Evolutionary conservation across 768 basidiomycete genomes (phyloP).

Genomic region (Boletus reticulatus): DNA sequence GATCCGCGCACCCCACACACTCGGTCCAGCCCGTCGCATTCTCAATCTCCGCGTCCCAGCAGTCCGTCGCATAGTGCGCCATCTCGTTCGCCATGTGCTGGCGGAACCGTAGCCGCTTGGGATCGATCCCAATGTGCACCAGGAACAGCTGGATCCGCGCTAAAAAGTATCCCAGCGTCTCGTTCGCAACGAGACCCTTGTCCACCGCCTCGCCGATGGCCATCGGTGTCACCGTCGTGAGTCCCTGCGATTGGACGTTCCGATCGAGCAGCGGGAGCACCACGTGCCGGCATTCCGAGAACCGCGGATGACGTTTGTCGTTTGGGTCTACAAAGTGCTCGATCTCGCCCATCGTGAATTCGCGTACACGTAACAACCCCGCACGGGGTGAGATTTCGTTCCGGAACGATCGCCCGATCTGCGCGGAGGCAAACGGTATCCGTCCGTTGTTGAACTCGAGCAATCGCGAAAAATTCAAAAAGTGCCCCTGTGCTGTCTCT

Average conservation of each 20-base stretch:
- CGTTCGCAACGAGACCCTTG: constrained; percentile 86
- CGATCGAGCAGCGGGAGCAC: constrained; percentile 78
- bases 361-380: constrained; percentile 93
- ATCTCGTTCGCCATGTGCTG: constrained; percentile 99
- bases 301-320: constrained; percentile 86
- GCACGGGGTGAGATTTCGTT: constrained; percentile 98
- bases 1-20: constrained; percentile 98
- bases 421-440: constrained; percentile 95
- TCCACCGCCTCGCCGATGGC: constrained; percentile 87
- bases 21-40: constrained; percentile 90
- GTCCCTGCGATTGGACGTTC: constrained; percentile 76
- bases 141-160: constrained; percentile 91
- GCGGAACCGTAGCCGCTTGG: constrained; percentile 80
- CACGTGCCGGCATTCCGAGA: constrained; percentile 75
- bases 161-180: constrained; percentile 97
- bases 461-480: constrained; percentile 95
- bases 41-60: constrained; percentile 99
- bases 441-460: constrained; percentile 98
- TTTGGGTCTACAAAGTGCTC: constrained; percentile 97
- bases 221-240: constrained; percentile 60
- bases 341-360: constrained; percentile 99
- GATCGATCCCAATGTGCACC: constrained; percentile 86
- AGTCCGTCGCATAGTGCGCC: constrained; percentile 99
- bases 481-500: constrained; percentile 98
- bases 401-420: constrained; percentile 93